Conservation (phyloP, 1,284 basidiomycete genomes). For the Boletus mariae region DNA sequence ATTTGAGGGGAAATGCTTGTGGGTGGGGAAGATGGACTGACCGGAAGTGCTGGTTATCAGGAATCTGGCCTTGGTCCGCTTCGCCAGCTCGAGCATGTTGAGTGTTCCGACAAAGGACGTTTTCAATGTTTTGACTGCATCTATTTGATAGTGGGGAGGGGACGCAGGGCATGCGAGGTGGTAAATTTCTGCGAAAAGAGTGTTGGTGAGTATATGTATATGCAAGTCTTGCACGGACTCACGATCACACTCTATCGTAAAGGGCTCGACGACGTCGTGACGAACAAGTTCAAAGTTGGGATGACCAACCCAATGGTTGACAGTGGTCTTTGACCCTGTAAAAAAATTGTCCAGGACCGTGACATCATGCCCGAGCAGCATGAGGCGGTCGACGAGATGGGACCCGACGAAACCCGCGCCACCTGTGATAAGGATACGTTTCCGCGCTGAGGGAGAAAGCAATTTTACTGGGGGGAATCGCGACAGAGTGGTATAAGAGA, state of each 20-base stretch:
- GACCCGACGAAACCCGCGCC: constrained; percentile 98
- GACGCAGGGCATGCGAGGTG: constrained; percentile 96
- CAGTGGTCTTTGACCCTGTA: constrained; percentile 92
- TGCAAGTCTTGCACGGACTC: constrained; percentile 28
- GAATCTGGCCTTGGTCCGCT: constrained; percentile 95
- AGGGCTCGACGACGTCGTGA: constrained; percentile 94
- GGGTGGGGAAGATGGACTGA: constrained; percentile 31
- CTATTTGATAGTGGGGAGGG: constrained; percentile 93
- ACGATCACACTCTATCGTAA: constrained; percentile 98
- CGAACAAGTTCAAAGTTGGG: constrained; percentile 98
- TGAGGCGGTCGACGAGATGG: constrained; percentile 94
- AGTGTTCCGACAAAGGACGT: constrained; percentile 96
- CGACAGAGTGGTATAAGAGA: constrained; percentile 88
- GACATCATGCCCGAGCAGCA: constrained; percentile 97
- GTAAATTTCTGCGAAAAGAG: constrained; percentile 77
- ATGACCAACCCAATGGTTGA: constrained; percentile 94
- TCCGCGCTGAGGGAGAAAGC: constrained; percentile 72
- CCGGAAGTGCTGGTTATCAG: constrained; percentile 91
- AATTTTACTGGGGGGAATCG: constrained; percentile 91
- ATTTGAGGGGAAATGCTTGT: constrained; percentile 7
- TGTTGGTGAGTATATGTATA: background rate
- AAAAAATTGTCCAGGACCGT: constrained; percentile 98
- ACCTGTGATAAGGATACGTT: constrained; percentile 91
- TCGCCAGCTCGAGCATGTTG: constrained; percentile 98
- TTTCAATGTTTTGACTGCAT: constrained; percentile 96